These are phyloP conservation scores for Phaeosphaeriaceae sp. DNA, from an alignment of 2,329 filamentous ascomycete genomes.

Conservation along the genomic window DNA sequence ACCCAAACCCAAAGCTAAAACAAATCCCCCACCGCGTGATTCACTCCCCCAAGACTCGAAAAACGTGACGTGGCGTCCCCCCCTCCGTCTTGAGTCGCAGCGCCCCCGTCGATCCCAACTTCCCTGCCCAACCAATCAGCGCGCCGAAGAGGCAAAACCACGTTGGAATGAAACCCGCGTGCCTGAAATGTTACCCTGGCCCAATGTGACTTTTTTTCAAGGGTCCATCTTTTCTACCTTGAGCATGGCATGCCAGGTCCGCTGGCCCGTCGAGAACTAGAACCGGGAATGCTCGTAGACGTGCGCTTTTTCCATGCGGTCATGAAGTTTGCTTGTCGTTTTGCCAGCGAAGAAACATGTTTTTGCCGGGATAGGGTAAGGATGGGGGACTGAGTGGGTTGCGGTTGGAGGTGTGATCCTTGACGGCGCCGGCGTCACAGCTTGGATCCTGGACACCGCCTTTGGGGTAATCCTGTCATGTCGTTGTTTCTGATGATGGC, in stretches of 20 bases:
- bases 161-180: conserved; percentile 35
- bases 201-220: conserved; percentile 12
- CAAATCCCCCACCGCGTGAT: background rate
- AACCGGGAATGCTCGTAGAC: conserved; percentile 11
- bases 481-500: background rate
- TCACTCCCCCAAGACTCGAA: background rate
- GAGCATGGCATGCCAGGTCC: conserved; percentile 3
- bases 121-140: conserved; percentile 22
- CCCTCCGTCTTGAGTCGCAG: conserved; percentile 24
- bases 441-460: conserved; percentile 27
- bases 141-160: background rate
- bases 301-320: too few relatives aligned
- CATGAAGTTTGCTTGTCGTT: background rate
- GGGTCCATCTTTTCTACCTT: conserved; percentile 3
- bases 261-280: conserved; percentile 26
- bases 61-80: background rate
- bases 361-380: background rate
- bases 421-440: conserved; percentile 22
- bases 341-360: conserved; percentile 9
- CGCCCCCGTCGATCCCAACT: conserved; percentile 29
- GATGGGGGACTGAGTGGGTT: conserved; percentile 16
- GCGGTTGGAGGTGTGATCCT: conserved; percentile 24
- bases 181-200: conserved; percentile 39
- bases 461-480: conserved; percentile 12
- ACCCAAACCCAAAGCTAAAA: too few relatives aligned